Evolutionary conservation across 148 eudicot genomes (phyloP).

Genomic region (Vaccinium darrowii): DNA sequence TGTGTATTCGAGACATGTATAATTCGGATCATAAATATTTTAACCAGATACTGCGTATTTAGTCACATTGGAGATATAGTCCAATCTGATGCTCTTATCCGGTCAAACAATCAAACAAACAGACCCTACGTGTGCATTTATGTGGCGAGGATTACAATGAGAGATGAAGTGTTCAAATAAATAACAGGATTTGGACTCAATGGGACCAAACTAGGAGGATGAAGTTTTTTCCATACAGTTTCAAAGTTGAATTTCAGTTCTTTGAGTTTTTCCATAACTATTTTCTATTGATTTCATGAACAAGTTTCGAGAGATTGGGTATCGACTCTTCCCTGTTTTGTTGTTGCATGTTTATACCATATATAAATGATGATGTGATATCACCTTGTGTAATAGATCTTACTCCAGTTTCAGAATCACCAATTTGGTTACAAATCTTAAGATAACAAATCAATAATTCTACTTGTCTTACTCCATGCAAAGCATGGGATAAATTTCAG

Average conservation of each 20-base stretch:
- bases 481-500: background rate
- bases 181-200: background rate
- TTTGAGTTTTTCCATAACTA: background rate
- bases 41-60: background rate
- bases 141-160: background rate
- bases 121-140: background rate
- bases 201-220: background rate
- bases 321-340: background rate
- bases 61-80: background rate
- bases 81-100: background rate
- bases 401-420: conserved; percentile 8
- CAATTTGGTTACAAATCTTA: background rate
- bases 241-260: background rate
- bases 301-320: background rate
- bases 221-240: background rate
- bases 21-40: background rate
- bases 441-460: background rate
- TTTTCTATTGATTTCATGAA: background rate
- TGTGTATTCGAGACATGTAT: background rate
- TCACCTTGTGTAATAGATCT: background rate
- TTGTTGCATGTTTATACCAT: background rate
- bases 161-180: background rate
- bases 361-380: background rate
- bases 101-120: background rate
- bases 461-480: background rate